Evolutionary conservation across 176 grass and related monocot genomes (phyloP), one percentile per base, ranked within the genome.

Genomic region (Aegilops speltoides): DNA sequence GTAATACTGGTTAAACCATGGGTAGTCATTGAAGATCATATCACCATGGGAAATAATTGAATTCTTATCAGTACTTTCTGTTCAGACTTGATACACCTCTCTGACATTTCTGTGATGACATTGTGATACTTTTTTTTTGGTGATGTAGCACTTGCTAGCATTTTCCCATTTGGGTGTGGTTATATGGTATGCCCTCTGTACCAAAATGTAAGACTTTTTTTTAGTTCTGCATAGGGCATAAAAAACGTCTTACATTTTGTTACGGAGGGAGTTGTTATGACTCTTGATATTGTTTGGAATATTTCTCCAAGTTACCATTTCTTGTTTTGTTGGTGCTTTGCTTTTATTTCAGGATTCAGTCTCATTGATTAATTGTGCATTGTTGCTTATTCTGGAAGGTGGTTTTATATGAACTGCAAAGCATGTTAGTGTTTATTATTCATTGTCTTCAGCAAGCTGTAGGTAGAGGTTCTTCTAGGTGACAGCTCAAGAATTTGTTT

Each of bases 1-100:
- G 29, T 84, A 70, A 12, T 84, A 73, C 74, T 60, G 84, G 83
- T 68, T 59, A 87, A 82, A 38, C 62, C 32, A 72, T 33, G 60
- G 66, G 45, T 38, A 84, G 45, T 68, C 41, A 46, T 77, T 37
- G 83, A 12, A 85, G 62, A 85, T 77, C 57, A 64, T 76, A 76
- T 84, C 59, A 76, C 38, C 37, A 48, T 24, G 23, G 23, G 34
- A 62, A 71, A 71, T 62, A 72, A 79, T 80, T 16, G 65, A 46
- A 61, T 77, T 91, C 20, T 64, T 4, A 36, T 64, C 71, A 64
- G 10, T 32, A 48, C 25, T 40, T 81, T 76, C 73, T 76, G 19
- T 73, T 85, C 11, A 37, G 57, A 84, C 40, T 6, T 22, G 62
- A 29, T 84, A 67, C 76, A 75, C 64, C 71, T 69, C 66, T 63